Base-by-base conservation (phyloP, 148 eudicot species). In the Spergularia marina region DNA sequence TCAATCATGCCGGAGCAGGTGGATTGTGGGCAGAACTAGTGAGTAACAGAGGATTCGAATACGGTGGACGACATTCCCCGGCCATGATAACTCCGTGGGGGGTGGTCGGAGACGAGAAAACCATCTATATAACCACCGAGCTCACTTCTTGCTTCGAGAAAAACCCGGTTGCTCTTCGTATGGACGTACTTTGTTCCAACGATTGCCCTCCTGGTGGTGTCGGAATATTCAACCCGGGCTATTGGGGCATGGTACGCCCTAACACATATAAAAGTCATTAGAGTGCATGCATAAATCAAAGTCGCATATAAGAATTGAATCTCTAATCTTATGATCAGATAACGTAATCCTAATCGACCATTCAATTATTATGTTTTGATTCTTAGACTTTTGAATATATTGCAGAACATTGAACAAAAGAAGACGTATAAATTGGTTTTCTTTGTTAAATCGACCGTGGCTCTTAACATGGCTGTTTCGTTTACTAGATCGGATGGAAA, bases 21-120 rank as follows among this genome's bases (percentile, higher is more conserved):
- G 97, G 97, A 39, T 81, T 91, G 74, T 91, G 97, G 97, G 89
- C 91, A 54, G 97, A 91, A 84, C 89, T 91, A 68, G 91, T 91
- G 66, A 80, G 75, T 75, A 91, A 91, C 62, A 82, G 97, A 89
- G 97, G 97, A n/a, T 57, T 57, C 7, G 61, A 57, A 16, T 7
- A 57, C 2, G 61, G n/a, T 57, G 61, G 61, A 57, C 71, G 72
- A 0, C 70, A 74, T 52, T 10, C 70, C 10, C 85, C 87, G 5
- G 77, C 85, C 47, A 34, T 53, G 54, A 82, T 85, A 15, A 70
- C 15, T 71, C 85, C 87, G 3, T 85, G 87, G 87, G 75, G 72
- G 39, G 63, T 65, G 8, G 74, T 85, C 12, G 87, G 87, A 6
- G 80, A 80, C 40, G 80, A 77, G 4, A 20, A 18, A 36, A 49